phyloP scores from a whole-genome alignment of 306 rosid genomes.

The Nissolia schottii region DNA sequence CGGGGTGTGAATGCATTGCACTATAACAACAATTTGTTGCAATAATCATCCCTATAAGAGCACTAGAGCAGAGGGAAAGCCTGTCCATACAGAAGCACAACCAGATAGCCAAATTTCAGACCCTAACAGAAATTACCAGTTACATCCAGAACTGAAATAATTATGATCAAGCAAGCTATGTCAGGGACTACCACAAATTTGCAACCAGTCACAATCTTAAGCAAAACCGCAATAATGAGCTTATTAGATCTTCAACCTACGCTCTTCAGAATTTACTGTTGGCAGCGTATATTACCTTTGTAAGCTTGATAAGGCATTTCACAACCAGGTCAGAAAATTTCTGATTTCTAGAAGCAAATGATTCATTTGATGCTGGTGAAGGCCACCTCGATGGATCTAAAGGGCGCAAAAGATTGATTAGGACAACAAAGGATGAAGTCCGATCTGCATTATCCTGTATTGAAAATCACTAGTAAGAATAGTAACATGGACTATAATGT shows the following conservation, averaged over 20 bases:
- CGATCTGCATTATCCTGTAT: conserved; percentile 98
- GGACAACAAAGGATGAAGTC: conserved; percentile 91
- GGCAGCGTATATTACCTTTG: conserved; percentile 56
- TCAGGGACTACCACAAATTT: not conserved
- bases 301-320: conserved; percentile 97
- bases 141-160: not conserved
- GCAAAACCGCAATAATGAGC: not conserved
- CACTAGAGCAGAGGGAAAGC: not conserved
- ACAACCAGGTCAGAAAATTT: conserved; percentile 96
- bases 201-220: not conserved
- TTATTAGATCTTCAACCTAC: not conserved
- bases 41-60: not conserved
- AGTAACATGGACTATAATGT: not conserved
- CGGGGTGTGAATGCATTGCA: not conserved
- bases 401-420: conserved; percentile 86
- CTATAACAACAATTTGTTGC: not conserved
- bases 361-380: conserved; percentile 78
- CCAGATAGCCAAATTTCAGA: not conserved
- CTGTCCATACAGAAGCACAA: not conserved
- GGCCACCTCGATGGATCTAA: conserved; percentile 98
- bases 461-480: conserved; percentile 14
- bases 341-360: conserved; percentile 84
- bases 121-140: not conserved
- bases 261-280: not conserved
- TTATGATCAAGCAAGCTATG: not conserved